Conservation (phyloP, 73 alveolate species). For the Paramecium pentaurelia region DNA sequence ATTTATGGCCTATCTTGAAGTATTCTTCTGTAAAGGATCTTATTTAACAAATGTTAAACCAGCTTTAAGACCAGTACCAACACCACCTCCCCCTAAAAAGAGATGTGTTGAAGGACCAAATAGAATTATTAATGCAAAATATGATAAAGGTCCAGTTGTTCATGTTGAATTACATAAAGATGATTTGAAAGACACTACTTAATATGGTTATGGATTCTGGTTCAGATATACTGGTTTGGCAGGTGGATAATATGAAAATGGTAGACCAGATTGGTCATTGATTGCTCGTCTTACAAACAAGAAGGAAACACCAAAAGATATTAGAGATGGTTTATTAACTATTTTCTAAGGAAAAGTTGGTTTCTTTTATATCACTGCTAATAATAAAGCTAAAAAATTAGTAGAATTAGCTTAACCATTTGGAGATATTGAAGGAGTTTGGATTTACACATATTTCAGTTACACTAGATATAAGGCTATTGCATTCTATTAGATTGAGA, state of each 20-base stretch:
- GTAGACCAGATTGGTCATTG: conserved; percentile 45
- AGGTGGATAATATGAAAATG: background rate
- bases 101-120: conserved; percentile 40
- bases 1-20: conserved; percentile 20
- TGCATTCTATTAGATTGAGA: background rate
- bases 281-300: background rate
- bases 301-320: conserved; percentile 10
- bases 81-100: conserved; percentile 34
- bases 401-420: background rate
- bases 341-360: conserved; percentile 30
- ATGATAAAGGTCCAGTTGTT: conserved; percentile 36
- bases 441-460: conserved; percentile 39
- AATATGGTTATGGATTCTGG: conserved; percentile 45
- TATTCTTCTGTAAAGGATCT: conserved; percentile 10
- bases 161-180: conserved; percentile 32
- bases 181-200: conserved; percentile 32
- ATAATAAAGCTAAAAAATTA: conserved; percentile 1
- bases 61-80: conserved; percentile 5
- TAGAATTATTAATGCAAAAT: background rate
- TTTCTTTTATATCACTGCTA: background rate
- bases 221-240: background rate
- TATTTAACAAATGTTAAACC: background rate
- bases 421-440: conserved; percentile 44
- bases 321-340: conserved; percentile 29
- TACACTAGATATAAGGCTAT: background rate